phyloP scores from a whole-genome alignment of 163 green algal species.

The Coccomyxa subellipsoidea region DNA sequence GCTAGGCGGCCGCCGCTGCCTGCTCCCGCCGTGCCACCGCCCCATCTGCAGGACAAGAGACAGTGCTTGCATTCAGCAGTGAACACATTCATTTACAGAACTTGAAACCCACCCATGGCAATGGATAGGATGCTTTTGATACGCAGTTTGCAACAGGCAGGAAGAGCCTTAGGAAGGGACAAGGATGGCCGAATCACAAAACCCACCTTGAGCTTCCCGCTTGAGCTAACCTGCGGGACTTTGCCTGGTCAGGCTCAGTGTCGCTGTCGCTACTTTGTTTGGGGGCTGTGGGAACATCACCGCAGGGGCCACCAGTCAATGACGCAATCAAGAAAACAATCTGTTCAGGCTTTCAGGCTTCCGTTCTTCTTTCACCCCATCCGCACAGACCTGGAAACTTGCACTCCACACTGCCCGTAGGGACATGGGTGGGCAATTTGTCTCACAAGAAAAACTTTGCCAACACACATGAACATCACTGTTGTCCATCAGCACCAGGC shows the following conservation, averaged over 20 bases:
- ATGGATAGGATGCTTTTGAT: no score
- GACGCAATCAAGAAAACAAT: background rate
- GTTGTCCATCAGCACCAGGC: no score
- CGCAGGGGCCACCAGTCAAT: background rate
- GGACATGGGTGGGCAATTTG: no score
- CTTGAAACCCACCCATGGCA: no score
- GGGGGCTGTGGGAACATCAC: background rate
- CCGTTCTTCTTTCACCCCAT: no score
- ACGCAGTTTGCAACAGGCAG: no score
- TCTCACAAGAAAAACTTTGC: no score
- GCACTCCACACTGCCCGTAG: background rate
- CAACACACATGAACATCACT: no score
- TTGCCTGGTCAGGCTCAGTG: constrained; percentile 1
- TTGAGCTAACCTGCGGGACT: constrained; percentile 8
- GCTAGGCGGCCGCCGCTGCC: background rate
- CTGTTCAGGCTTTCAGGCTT: background rate
- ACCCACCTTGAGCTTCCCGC: constrained; percentile 4
- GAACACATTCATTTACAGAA: no score
- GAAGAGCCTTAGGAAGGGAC: no score
- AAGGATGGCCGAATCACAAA: background rate
- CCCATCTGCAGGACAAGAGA: background rate
- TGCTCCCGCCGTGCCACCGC: background rate
- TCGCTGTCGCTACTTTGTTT: constrained; percentile 14
- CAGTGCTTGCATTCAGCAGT: background rate
- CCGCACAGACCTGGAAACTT: background rate